Conservation (phyloP, 2,329 filamentous ascomycete genomes). For the Claviceps paspali region DNA sequence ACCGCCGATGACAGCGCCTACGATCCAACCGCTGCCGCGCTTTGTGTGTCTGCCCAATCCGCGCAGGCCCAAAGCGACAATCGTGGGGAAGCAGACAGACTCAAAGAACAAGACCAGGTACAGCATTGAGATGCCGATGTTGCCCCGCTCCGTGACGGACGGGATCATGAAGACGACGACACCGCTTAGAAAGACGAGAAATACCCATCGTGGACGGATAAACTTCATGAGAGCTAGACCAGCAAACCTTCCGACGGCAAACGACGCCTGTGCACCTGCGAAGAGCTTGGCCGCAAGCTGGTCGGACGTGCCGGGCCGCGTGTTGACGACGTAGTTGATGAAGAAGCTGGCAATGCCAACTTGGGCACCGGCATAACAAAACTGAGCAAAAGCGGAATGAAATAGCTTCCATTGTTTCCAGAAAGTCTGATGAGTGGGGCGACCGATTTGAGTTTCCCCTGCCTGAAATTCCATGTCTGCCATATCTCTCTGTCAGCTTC, state of each 20-base stretch:
- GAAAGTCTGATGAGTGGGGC: slow-evolving; percentile 43
- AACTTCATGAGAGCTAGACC: slow-evolving; percentile 54
- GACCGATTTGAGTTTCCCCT: slow-evolving; percentile 32
- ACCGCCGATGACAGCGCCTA: slow-evolving; percentile 57
- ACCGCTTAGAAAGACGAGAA: slow-evolving; percentile 47
- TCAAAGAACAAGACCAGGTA: slow-evolving; percentile 65
- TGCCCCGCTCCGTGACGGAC: slow-evolving; percentile 29
- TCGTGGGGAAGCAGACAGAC: slow-evolving; percentile 67
- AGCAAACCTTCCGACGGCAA: slow-evolving; percentile 56
- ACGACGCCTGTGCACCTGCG: slow-evolving; percentile 58
- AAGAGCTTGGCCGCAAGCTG: slow-evolving; percentile 49
- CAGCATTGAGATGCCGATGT: slow-evolving; percentile 42
- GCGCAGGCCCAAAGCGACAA: slow-evolving; percentile 62
- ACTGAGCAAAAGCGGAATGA: slow-evolving; percentile 61
- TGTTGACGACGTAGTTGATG: slow-evolving; percentile 57
- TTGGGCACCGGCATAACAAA: slow-evolving; percentile 65
- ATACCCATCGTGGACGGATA: slow-evolving; percentile 49
- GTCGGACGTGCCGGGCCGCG: slow-evolving; percentile 33
- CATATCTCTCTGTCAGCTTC: slow-evolving; percentile 4
- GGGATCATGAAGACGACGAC: slow-evolving; percentile 48
- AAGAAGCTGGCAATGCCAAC: slow-evolving; percentile 52
- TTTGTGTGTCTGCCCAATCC: slow-evolving; percentile 65
- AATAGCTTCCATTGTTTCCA: slow-evolving; percentile 60
- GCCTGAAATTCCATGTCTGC: slow-evolving; percentile 51
- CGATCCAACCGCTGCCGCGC: slow-evolving; percentile 53